These are phyloP conservation scores for Sindora glabra DNA, from an alignment of 306 rosid genomes.

Conservation along the genomic window DNA sequence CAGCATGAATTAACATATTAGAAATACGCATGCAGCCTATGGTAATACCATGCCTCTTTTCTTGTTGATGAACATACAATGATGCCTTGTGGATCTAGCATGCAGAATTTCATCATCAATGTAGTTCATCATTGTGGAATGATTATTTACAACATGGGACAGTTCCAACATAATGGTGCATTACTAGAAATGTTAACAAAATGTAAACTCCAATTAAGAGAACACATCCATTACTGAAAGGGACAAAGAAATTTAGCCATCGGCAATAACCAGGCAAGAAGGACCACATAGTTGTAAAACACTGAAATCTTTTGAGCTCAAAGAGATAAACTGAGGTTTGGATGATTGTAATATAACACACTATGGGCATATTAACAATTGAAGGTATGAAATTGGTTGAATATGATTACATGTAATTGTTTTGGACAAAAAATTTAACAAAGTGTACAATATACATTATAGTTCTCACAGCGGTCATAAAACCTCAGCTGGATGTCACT, in stretches of 20 bases:
- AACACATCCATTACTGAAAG: slow-evolving; percentile 4
- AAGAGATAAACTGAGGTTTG: background rate
- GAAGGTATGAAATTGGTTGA: slow-evolving; percentile 1
- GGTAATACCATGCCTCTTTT: no score
- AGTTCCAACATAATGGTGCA: no score
- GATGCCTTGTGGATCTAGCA: no score
- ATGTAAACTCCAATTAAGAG: background rate
- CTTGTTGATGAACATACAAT: no score
- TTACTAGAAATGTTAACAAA: background rate
- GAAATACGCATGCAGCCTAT: background rate
- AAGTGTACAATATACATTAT: slow-evolving; percentile 51
- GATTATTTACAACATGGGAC: no score
- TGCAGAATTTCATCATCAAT: no score
- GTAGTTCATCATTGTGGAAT: no score
- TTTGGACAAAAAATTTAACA: slow-evolving; percentile 5
- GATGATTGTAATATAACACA: background rate
- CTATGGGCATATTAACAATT: background rate
- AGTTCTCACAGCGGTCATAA: slow-evolving; percentile 66
- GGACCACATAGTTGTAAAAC: background rate
- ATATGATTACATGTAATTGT: background rate
- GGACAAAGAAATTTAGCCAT: background rate
- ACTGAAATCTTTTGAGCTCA: background rate
- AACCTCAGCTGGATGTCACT: slow-evolving; percentile 70
- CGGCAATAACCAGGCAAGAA: background rate
- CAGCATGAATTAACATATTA: background rate